Evolutionary conservation across 2,329 filamentous ascomycete species (phyloP), one percentile per base, ranked within the genome.

Genomic region (Penicillium sp.): DNA sequence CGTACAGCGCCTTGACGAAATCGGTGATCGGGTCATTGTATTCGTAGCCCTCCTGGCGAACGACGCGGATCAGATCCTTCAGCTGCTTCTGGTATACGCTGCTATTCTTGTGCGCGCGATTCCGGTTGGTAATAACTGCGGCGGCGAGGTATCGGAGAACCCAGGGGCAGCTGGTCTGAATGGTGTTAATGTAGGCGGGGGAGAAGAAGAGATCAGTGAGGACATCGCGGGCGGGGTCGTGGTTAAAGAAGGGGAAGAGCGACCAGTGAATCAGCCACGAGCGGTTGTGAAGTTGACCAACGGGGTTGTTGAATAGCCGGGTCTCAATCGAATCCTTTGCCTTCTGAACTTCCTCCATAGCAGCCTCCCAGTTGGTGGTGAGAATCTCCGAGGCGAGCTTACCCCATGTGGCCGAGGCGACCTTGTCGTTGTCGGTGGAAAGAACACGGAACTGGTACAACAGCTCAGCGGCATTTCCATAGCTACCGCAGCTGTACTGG

Each of bases 241-340:
- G 90, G 88, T 99, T 98, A 88, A 98, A 99, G 83, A 97, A 93
- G 65, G 95, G 94, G 88, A 98, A 99, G 65, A 99, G 89, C 50
- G 92, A 90, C 93, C 95, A 99, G 90, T 99, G 95, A 73, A 97
- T 91, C 73, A 99, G 85, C 92, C 94, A 97, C 62, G 93, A 96
- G 76, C 95, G 92, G 85, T 97, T 94, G 78, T 94, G 90, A 66
- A 99, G 90, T 83, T 99, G 95, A 64, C 91, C 93, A 67, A 97
- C 87, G 30, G 94, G 91, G 85, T 97, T 97, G 86, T 90, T 95
- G 86, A 97, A 97, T 66, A 98, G 89, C 78, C 93, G 92, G 62
- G 90, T 92, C 79, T 99, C 95, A 79, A 99, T 98, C 73, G 84
- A 86, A 81, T 97, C 93, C 81, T 92, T 91, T 66, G 96, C 91